Evolutionary conservation across 495 filamentous ascomycete genomes (phyloP), one percentile per base, ranked within the genome.

Genomic region (Mytilinidion resinicola): DNA sequence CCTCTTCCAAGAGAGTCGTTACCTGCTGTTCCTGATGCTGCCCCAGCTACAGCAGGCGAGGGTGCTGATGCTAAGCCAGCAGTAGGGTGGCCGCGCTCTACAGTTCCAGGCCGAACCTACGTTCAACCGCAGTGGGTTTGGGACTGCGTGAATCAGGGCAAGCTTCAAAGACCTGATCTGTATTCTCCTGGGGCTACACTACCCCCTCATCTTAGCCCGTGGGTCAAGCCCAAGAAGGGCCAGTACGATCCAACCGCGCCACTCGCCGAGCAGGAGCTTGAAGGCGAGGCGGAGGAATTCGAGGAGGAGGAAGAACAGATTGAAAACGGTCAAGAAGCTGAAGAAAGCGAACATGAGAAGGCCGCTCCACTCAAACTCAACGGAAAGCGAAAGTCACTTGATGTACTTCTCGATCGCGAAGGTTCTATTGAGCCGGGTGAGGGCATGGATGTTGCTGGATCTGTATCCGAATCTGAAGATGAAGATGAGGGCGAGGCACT

Each of bases 121-220:
- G 72, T 98, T 49, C 93, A 98, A 74, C 93, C 93, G 19, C 93
- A 98, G 69, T 98, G 95, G 90, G 82, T 98, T 12, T 98, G 93
- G 93, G 93, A 98, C 62, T 89, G 87, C 67, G 74, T 96, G 63
- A 98, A 98, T 72, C 84, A 88, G 25, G 89, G 89, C 41, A 88
- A 89, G 71, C 74, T 98, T 38, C 85, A 96, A 61, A 79, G 87
- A 38, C 85, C 91, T 11, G 90, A 96, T 69, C 76, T 93, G 1
- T 98, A 98, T 61, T 89, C 83, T 3, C 91, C 95, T 4, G 95
- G 93, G 17, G 87, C 90, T 12, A 83, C 85, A 57, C 78, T 98
- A 35, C 93, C 93, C 14, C 91, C 93, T 4, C 93, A 98, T 79
- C 72, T 98, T 56, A 96, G 91, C 69, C 93, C 93, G 35, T 98